Percentiles rank a stretch among this genome's conserved stretches.
Evolutionary conservation across 495 filamentous ascomycete genomes (phyloP).

Genomic region (Letharia lupina): DNA sequence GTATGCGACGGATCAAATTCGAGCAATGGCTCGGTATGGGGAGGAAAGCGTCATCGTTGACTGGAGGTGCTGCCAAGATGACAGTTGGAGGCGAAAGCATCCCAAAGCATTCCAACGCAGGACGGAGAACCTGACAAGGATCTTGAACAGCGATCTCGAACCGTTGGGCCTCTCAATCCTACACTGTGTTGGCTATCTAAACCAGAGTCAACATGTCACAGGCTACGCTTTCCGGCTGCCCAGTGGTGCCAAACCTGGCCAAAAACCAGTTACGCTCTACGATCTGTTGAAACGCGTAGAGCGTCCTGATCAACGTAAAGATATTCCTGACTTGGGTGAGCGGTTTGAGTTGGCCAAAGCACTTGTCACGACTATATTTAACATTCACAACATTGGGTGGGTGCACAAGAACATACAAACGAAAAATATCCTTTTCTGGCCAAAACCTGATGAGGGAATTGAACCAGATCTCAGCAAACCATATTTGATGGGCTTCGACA

Average conservation of each 20-base stretch:
- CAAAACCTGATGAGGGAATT: conserved; percentile 7
- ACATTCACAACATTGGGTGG: conserved; percentile 35
- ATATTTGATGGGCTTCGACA: conserved; percentile 32
- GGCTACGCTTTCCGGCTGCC: conserved; percentile 24
- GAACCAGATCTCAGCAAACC: conserved; percentile 24
- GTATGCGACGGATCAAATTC: conserved; percentile 20
- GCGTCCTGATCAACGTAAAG: background rate
- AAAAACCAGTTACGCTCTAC: conserved; percentile 20
- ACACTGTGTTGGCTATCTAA: conserved; percentile 25
- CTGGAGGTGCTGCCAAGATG: conserved; percentile 25
- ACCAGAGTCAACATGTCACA: conserved; percentile 18
- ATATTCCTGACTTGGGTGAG: conserved; percentile 25
- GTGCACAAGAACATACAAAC: conserved; percentile 34
- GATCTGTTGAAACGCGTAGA: conserved; percentile 9
- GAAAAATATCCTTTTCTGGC: conserved; percentile 34
- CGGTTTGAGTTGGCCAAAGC: conserved; percentile 29
- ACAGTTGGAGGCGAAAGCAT: conserved; percentile 22
- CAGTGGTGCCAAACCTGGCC: conserved; percentile 8
- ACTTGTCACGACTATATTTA: conserved; percentile 31
- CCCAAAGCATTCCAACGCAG: conserved; percentile 22
- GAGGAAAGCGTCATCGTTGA: conserved; percentile 25
- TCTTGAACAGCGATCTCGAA: conserved; percentile 26
- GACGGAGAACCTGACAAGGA: conserved; percentile 22
- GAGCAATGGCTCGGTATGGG: conserved; percentile 21
- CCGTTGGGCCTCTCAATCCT: conserved; percentile 21